A percentile compares a stretch with the other conserved stretches of the same genome.
phyloP scores from a whole-genome alignment of 441 rosid species.

The Erodium chrysanthum region DNA sequence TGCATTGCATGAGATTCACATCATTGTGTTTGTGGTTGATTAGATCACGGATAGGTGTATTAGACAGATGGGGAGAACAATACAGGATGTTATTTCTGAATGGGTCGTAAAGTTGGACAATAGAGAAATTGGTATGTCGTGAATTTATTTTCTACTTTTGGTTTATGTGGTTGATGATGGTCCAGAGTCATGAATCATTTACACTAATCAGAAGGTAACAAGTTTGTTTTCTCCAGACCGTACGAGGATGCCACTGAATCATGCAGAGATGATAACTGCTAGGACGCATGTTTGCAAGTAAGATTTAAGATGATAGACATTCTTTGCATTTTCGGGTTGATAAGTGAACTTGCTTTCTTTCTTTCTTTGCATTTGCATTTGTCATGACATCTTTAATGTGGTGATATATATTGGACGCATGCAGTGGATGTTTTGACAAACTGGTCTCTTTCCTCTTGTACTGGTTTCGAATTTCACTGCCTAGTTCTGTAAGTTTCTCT shows the following conservation, averaged over 20 bases:
- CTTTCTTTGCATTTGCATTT: too few species aligned
- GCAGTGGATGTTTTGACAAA: slow-evolving; percentile 70
- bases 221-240: slow-evolving; percentile 40
- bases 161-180: neutral
- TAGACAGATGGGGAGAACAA: slow-evolving; percentile 43
- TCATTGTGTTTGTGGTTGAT: slow-evolving; percentile 16
- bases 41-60: slow-evolving; percentile 79
- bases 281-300: slow-evolving; percentile 74
- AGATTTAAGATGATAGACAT: slow-evolving; percentile 16
- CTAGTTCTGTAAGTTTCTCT: slow-evolving; percentile 36
- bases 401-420: slow-evolving; percentile 13
- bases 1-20: slow-evolving; percentile 3
- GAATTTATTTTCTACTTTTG: neutral
- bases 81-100: slow-evolving; percentile 58
- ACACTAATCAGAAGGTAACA: neutral
- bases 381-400: neutral
- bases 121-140: slow-evolving; percentile 57
- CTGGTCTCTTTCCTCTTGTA: slow-evolving; percentile 69
- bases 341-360: neutral
- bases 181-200: neutral
- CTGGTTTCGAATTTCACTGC: slow-evolving; percentile 69
- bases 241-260: slow-evolving; percentile 61
- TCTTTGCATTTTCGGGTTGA: neutral
- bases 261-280: slow-evolving; percentile 57
- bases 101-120: slow-evolving; percentile 54